Evolutionary conservation across 225 moss, liverwort and hornwort species (phyloP).

Genomic region (Straminergon stramineum): DNA sequence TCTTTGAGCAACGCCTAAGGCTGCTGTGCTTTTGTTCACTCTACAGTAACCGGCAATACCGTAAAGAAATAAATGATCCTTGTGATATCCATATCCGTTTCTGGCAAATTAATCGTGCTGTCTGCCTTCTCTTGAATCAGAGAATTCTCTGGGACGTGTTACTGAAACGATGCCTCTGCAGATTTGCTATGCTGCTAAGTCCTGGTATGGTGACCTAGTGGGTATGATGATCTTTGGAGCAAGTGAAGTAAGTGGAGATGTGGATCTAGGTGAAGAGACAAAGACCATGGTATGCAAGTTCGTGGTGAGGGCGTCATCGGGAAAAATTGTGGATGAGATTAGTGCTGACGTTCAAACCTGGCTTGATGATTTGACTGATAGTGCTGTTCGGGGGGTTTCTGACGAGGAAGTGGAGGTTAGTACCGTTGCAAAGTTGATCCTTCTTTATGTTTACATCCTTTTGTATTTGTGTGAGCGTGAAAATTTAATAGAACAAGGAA

Average conservation of each 20-base stretch:
- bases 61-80: not conserved
- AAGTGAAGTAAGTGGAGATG: constrained; percentile 86
- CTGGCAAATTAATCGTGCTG: not conserved
- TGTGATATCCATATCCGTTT: not conserved
- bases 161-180: constrained; percentile 35
- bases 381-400: constrained; percentile 68
- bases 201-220: constrained; percentile 95
- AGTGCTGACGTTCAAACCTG: constrained; percentile 75
- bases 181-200: constrained; percentile 93
- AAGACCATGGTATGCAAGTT: constrained; percentile 95
- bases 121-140: not conserved
- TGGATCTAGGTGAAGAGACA: constrained; percentile 82
- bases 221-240: constrained; percentile 93
- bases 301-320: constrained; percentile 80
- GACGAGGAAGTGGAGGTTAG: constrained; percentile 82
- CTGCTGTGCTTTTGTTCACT: not conserved
- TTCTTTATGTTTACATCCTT: not conserved
- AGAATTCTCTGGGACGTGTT: constrained; percentile 20
- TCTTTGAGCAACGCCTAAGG: not conserved
- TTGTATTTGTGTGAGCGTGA: not conserved
- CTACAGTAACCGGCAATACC: not conserved
- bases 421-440: not conserved
- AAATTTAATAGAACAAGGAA: not conserved
- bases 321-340: constrained; percentile 72
- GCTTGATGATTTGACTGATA: constrained; percentile 86